Evolutionary conservation across 73 alveolate genomes (phyloP), one percentile per base, ranked within the genome.

Genomic region (Urostyla sp.): DNA sequence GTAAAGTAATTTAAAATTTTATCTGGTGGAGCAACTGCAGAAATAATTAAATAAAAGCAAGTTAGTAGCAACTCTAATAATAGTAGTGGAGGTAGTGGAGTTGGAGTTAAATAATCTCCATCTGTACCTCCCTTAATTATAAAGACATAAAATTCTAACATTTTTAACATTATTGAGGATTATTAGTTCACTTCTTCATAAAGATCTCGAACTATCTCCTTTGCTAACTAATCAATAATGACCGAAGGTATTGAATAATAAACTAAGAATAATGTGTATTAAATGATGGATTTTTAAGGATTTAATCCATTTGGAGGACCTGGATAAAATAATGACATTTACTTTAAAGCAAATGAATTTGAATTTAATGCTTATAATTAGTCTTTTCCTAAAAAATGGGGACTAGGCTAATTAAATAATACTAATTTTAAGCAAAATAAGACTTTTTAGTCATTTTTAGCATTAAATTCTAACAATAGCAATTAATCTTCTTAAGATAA

Each of bases 221-320:
- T 63, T 31, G 79, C 79, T 2, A 63, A 63, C 44, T 23, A 63
- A 23, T 63, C 79, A 0, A 63, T 63, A 60, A 11, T 63, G 6
- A 63, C 79, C 8, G 79, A 63, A 23, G 79, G 79, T 4, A 37
- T 63, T 27, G 75, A 63, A 43, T 40, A 63, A 48, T 43, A 43
- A 63, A 63, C 37, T 40, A 63, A 43, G 7, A 43, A 63, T 63
- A 63, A 63, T 31, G 31, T 63, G 21, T 63, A 63, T 31, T 63
- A 57, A 13, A 60, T 60, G 4, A 63, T 63, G 79, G 44, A 63
- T 43, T 38, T 63, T 6, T 63, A 63, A 43, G 79, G 79, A 2
- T 63, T 63, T 46, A 63, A 63, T 31, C 26, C 37, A 24, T 34
- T 63, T 60, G 37, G n/a, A n/a, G n/a, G n/a, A n/a, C n/a, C n/a